Conservation (phyloP, 352 stramenopile genomes). For the Globisporangium viniferum region DNA sequence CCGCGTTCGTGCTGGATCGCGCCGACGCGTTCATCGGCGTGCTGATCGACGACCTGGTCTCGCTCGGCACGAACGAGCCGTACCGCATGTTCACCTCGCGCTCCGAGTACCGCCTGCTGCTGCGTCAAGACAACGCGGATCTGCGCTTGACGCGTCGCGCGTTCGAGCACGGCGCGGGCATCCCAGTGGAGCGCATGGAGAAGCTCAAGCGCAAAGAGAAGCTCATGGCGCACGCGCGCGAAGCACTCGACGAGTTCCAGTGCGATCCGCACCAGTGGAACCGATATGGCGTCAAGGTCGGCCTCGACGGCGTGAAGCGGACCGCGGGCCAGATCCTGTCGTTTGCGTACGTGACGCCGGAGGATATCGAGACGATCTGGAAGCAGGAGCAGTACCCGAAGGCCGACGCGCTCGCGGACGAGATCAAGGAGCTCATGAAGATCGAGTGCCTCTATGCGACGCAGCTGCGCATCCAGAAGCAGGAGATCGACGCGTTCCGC, state of each 20-base stretch:
- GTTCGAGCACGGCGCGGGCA: constrained; percentile 72
- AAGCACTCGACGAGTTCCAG: constrained; percentile 54
- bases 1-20: constrained; percentile 91
- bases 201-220: constrained; percentile 86
- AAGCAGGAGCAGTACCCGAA: constrained; percentile 39
- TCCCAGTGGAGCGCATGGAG: constrained; percentile 68
- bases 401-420: constrained; percentile 39
- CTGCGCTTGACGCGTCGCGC: constrained; percentile 94
- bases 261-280: constrained; percentile 83
- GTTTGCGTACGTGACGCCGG: constrained; percentile 56
- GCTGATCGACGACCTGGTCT: constrained; percentile 98
- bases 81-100: constrained; percentile 99
- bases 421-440: constrained; percentile 60
- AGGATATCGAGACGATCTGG: constrained; percentile 67
- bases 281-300: constrained; percentile 73
- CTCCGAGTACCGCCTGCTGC: constrained; percentile 87
- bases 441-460: constrained; percentile 92
- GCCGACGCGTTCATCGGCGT: constrained; percentile 96
- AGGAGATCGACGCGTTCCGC: constrained; percentile 96
- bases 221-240: constrained; percentile 51
- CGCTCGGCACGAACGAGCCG: constrained; percentile 94
- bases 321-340: constrained; percentile 72
- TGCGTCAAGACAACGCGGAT: constrained; percentile 97
- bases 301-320: constrained; percentile 75
- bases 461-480: constrained; percentile 92